These are phyloP conservation scores for Populus nigra DNA, from an alignment of 345 rosid species.

Conservation along the genomic window DNA sequence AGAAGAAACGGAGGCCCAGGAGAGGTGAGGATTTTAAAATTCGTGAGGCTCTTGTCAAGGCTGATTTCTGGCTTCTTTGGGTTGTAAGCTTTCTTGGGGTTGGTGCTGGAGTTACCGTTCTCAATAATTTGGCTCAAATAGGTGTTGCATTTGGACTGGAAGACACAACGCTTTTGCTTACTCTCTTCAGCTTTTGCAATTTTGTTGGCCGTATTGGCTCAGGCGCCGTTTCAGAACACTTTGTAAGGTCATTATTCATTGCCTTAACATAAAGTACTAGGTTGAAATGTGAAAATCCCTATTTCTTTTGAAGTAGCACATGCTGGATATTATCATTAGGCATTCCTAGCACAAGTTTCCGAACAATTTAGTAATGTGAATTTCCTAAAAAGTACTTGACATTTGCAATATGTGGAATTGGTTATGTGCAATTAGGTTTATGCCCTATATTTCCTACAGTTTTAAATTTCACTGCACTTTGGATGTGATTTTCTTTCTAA, in stretches of 20 bases:
- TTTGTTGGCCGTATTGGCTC: constrained; percentile 83
- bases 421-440: neutral
- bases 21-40: constrained; percentile 85
- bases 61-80: constrained; percentile 99
- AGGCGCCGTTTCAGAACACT: constrained; percentile 86
- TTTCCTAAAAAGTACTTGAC: neutral
- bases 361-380: neutral
- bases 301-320: neutral
- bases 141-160: constrained; percentile 69
- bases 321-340: neutral
- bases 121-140: constrained; percentile 94
- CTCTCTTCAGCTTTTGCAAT: constrained; percentile 80
- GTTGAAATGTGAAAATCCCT: constrained; percentile 5
- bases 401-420: neutral
- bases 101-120: constrained; percentile 86
- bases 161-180: constrained; percentile 67
- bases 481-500: neutral
- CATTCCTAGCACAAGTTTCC: neutral
- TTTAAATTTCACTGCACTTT: neutral
- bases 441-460: neutral
- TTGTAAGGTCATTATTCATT: constrained; percentile 56
- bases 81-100: constrained; percentile 73
- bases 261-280: neutral
- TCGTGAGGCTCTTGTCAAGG: constrained; percentile 72
- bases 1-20: constrained; percentile 68